Base-by-base conservation (phyloP, 2,329 filamentous ascomycete genomes). In the Fusarium sp. region DNA sequence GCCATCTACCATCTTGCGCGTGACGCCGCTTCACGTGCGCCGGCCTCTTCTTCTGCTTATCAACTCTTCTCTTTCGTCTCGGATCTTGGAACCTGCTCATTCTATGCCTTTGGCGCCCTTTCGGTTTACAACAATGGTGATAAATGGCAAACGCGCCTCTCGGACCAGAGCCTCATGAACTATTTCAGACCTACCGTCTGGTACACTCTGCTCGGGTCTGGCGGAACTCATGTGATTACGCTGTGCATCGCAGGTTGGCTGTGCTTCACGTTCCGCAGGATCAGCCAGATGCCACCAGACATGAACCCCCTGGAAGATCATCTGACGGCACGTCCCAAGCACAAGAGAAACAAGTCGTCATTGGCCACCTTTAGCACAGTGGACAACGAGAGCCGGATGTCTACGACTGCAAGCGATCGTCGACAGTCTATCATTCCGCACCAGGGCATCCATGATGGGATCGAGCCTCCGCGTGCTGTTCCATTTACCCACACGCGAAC, bases 291-390 rank as follows among this genome's bases (percentile, higher is more conserved):
- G 81, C 96, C 96, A 7, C 95, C 96, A 0, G 96, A 98, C 79
- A 95, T 98, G 93, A 98, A 98, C 81, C 96, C 96, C 2, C 87
- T 98, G 15, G 95, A 98, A 81, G 91, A 94, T 74, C 92, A 96
- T 78, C 85, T 97, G 67, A 98, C 95, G 2, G 91, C 94, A 12
- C 90, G 92, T 27, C 85, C 83, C 66, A 79, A 78, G 58, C 95
- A 97, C 84, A 95, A 95, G 86, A 90, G 93, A 79, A 95, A 94
- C 81, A 90, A 89, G 81, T 89, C 88, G 1, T 90, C 88, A 2
- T 78, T 90, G 32, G 83, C 85, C 5, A 89, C 86, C 3, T 80
- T 81, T 8, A 84, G 83, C 73, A 87, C 84, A 11, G 75, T 75
- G 50, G 75, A 81, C 4, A 85, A 86, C 11, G 90, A 93, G 70